Evolutionary conservation across 192 early-diverging fungal genomes (phyloP), one percentile per base, ranked within the genome.

Genomic region (Gigaspora rosea): DNA sequence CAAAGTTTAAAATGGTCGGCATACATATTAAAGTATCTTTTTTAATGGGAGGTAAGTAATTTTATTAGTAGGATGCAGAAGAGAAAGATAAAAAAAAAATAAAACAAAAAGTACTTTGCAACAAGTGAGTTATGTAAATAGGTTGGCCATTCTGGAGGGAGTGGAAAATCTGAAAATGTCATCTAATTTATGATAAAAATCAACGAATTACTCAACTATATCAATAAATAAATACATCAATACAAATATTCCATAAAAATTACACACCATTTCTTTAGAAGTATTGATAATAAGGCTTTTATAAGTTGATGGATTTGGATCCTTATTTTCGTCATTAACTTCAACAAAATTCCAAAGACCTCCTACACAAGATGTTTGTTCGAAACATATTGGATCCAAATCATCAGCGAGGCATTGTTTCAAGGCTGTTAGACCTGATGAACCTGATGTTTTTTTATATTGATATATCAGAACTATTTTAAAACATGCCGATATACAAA

Each of bases 271-370:
- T 52, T 86, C 85, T 52, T 89, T 89, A 58, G 86, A 87, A 11
- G 85, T 87, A 69, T 88, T 90, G 46, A 90, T 89, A 35, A 87
- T 82, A 0, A 84, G 84, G 18, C 81, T 85, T 80, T 81, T 80
- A 82, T 89, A 91, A 8, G 88, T 79, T 35, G 86, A 89, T 6
- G 87, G 86, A 52, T 88, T 84, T 7, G 82, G 79, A 12, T 85
- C 79, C 9, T 79, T 52, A 49, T 80, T 83, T 41, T 86, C 80
- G 16, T 80, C 71, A 3, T 82, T 72, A 49, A 86, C 80, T 16
- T 82, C 83, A 50, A 82, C 82, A 77, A 88, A 91, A 73, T 84
- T 73, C 90, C 90, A 91, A 12, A 89, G 77, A 2, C 90, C 90
- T 46, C 87, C 88, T 16, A 84, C 71, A 49, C 81, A 68, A n/a